Evolutionary conservation across 495 filamentous ascomycete species (phyloP).

Genomic region (Cercophora newfieldiana): DNA sequence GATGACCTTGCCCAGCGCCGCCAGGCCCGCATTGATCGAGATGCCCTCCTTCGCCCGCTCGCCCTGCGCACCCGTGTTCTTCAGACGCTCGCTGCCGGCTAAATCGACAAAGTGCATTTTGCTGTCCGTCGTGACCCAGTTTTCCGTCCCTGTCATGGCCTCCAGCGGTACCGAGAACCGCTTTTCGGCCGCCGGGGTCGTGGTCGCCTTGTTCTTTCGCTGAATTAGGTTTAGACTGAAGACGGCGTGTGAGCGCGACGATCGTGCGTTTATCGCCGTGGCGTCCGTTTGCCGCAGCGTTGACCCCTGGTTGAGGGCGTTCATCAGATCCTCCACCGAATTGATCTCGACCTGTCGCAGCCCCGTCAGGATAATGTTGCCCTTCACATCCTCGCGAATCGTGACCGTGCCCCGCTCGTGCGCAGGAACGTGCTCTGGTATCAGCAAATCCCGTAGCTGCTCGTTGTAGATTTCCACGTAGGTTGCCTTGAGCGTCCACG

Average conservation of each 20-base stretch:
- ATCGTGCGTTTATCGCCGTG: constrained; percentile 98
- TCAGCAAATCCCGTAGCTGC: constrained; percentile 83
- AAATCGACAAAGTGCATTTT: constrained; percentile 99
- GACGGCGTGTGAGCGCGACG: constrained; percentile 97
- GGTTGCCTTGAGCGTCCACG: constrained; percentile 90
- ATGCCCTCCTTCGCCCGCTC: constrained; percentile 97
- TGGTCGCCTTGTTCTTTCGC: constrained; percentile 64
- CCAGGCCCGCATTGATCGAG: constrained; percentile 95
- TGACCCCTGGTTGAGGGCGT: constrained; percentile 86
- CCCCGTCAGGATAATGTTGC: constrained; percentile 90
- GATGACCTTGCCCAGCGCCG: constrained; percentile 96
- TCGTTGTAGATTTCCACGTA: constrained; percentile 99
- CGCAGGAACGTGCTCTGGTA: constrained; percentile 69
- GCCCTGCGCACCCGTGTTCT: constrained; percentile 94
- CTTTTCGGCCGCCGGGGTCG: constrained; percentile 65
- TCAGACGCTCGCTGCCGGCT: constrained; percentile 93
- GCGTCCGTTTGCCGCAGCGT: constrained; percentile 95
- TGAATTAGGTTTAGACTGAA: constrained; percentile 95
- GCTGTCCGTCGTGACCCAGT: constrained; percentile 86
- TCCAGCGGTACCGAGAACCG: constrained; percentile 88
- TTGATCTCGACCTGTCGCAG: constrained; percentile 86
- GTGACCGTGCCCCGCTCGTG: constrained; percentile 73
- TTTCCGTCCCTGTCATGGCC: constrained; percentile 64
- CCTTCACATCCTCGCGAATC: constrained; percentile 93
- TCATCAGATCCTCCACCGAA: constrained; percentile 87